Evolutionary conservation across 1,284 basidiomycete genomes (phyloP).

Genomic region (Puccinia novopanici): DNA sequence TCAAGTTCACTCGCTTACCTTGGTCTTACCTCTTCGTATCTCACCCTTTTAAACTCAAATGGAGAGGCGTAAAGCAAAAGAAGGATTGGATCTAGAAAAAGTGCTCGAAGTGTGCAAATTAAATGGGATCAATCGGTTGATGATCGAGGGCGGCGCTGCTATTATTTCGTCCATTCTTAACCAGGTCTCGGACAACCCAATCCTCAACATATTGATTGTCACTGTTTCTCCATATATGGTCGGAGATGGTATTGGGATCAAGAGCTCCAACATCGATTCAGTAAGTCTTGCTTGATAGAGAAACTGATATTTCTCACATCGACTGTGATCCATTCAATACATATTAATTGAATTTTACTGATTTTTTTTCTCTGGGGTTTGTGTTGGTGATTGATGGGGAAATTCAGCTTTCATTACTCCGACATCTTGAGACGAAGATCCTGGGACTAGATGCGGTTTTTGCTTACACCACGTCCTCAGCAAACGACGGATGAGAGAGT

Average conservation of each 20-base stretch:
- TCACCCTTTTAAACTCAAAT: not conserved
- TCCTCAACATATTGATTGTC: constrained; percentile 74
- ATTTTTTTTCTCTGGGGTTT: too few relatives aligned
- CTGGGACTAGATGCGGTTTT: constrained; percentile 58
- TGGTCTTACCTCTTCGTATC: not conserved
- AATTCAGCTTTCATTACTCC: constrained; percentile 51
- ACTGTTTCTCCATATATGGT: constrained; percentile 81
- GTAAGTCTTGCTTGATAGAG: constrained; percentile 51
- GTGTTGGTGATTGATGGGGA: constrained; percentile 4
- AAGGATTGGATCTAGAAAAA: constrained; percentile 63
- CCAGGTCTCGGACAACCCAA: constrained; percentile 52
- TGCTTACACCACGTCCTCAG: constrained; percentile 53
- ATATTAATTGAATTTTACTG: not conserved
- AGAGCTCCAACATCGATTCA: constrained; percentile 59
- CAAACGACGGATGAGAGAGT: constrained; percentile 6
- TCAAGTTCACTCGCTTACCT: not conserved
- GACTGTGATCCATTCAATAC: not conserved
- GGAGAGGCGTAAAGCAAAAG: constrained; percentile 56
- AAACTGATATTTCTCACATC: not conserved
- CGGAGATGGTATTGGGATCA: constrained; percentile 68
- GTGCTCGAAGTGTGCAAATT: constrained; percentile 65
- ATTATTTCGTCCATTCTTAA: constrained; percentile 77
- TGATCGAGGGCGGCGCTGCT: constrained; percentile 91
- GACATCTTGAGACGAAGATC: constrained; percentile 55
- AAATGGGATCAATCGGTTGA: constrained; percentile 71